Base-by-base conservation (phyloP, 192 early-diverging fungal species). In the Coemansia sp. region DNA sequence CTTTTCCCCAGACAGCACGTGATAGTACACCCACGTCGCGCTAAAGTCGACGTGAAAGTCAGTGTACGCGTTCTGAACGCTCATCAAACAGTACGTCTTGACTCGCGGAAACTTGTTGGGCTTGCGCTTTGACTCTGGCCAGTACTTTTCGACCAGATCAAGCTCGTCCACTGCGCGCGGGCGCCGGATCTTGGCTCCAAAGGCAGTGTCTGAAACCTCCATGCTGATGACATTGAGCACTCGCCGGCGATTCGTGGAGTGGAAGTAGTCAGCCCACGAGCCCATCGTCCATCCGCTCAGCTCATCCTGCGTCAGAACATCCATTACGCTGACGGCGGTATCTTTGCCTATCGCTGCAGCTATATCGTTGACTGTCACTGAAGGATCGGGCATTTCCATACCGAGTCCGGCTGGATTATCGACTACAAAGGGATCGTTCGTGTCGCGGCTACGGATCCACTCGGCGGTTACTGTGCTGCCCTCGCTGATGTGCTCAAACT, bases 51-150 rank as follows among this genome's bases (percentile, higher is more conserved):
- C 89, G 73, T 94, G 94, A 62, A 91, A 96, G 71, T 96, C 95
- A 20, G 95, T 95, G 70, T 93, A 96, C 20, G 93, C 91, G 54
- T 95, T 91, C 68, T 90, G 86, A n/a, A 94, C 92, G 39, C 92
- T 90, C 96, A 97, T 96, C 59, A 96, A 73, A 65, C 96, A 97
- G 69, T 97, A 96, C 8, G 95, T 84, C 68, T 95, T 93, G 0
- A 95, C 93, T 51, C 88, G 87, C 9, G 96, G 96, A 67, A 90
- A 94, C 73, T 92, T 91, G 32, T 74, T 81, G n/a, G 64, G 64
- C 70, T 87, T 87, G 25, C 89, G 65, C 24, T 83, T 78, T 38
- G 71, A 65, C 12, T 65, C 39, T 11, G 96, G 96, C 96, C 96
- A 98, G 65, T 93, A 85, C 39, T 87, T 87, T 53, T 96, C 93